A percentile compares a stretch with the other conserved stretches of the same genome.
Evolutionary conservation across 2,329 filamentous ascomycete species (phyloP).

Genomic region (Botrytis byssoidea): DNA sequence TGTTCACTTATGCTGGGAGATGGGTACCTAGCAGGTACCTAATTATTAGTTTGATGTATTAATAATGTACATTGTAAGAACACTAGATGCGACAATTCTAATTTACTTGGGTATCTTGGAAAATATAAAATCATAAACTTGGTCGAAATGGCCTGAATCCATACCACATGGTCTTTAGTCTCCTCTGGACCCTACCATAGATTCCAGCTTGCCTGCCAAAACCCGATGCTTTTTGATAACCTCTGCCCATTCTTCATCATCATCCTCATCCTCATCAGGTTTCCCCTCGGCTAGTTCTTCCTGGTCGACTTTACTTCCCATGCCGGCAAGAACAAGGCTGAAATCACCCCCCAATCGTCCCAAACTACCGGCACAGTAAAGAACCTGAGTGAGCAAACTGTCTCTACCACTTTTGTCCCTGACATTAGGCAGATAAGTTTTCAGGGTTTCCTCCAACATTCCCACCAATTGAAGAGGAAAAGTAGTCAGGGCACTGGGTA

Average conservation of each 20-base stretch:
- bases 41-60: neutral
- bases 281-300: constrained; percentile 42
- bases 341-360: constrained; percentile 91
- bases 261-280: constrained; percentile 44
- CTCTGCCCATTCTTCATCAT: constrained; percentile 80
- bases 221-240: constrained; percentile 85
- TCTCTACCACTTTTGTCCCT: constrained; percentile 77
- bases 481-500: constrained; percentile 76
- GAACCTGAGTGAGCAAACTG: constrained; percentile 84
- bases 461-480: constrained; percentile 83
- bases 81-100: neutral
- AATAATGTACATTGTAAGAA: neutral
- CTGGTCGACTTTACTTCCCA: constrained; percentile 40
- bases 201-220: constrained; percentile 75
- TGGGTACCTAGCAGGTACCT: too few species aligned
- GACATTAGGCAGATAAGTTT: constrained; percentile 75
- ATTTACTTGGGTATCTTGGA: constrained; percentile 11
- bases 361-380: constrained; percentile 90
- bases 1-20: neutral
- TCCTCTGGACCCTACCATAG: constrained; percentile 53
- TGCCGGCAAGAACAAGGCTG: constrained; percentile 75
- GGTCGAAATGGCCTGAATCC: neutral
- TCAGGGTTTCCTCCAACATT: constrained; percentile 74
- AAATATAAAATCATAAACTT: neutral
- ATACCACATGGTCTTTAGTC: neutral